Evolutionary conservation across 2,329 filamentous ascomycete genomes (phyloP).

Genomic region (Aaosphaeria pasadenensis): DNA sequence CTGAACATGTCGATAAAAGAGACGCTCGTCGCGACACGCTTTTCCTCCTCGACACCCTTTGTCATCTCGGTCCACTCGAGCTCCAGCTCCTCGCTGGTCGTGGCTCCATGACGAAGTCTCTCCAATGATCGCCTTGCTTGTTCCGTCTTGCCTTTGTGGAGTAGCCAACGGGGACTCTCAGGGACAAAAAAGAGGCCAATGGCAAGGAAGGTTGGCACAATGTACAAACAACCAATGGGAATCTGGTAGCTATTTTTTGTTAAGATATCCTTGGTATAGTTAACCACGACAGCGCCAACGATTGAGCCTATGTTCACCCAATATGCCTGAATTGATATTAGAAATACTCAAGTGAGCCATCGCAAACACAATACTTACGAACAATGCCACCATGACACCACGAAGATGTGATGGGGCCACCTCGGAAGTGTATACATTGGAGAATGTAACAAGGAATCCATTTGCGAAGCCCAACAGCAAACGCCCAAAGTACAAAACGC

Average conservation of each 20-base stretch:
- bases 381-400: neutral
- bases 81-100: slow-evolving; percentile 14
- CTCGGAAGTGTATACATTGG: slow-evolving; percentile 50
- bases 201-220: slow-evolving; percentile 48
- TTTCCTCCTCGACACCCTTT: slow-evolving; percentile 24
- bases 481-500: slow-evolving; percentile 43
- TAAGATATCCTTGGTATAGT: slow-evolving; percentile 21
- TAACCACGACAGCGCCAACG: slow-evolving; percentile 39
- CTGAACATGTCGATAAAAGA: slow-evolving; percentile 50
- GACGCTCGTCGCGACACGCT: slow-evolving; percentile 50
- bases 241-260: slow-evolving; percentile 38
- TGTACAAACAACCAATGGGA: slow-evolving; percentile 52
- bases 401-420: slow-evolving; percentile 29
- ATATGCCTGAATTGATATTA: slow-evolving; percentile 43
- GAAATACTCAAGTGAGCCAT: slow-evolving; percentile 45
- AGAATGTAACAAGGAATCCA: slow-evolving; percentile 53
- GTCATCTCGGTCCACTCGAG: slow-evolving; percentile 27
- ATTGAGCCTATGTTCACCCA: slow-evolving; percentile 51
- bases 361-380: slow-evolving; percentile 5
- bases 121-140: slow-evolving; percentile 14
- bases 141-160: slow-evolving; percentile 13
- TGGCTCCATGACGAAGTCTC: slow-evolving; percentile 31
- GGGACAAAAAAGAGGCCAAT: slow-evolving; percentile 30
- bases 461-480: slow-evolving; percentile 31
- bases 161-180: slow-evolving; percentile 43